These are phyloP conservation scores for Lomentospora prolificans DNA, from an alignment of 2,329 filamentous ascomycete species.

Conservation along the genomic window DNA sequence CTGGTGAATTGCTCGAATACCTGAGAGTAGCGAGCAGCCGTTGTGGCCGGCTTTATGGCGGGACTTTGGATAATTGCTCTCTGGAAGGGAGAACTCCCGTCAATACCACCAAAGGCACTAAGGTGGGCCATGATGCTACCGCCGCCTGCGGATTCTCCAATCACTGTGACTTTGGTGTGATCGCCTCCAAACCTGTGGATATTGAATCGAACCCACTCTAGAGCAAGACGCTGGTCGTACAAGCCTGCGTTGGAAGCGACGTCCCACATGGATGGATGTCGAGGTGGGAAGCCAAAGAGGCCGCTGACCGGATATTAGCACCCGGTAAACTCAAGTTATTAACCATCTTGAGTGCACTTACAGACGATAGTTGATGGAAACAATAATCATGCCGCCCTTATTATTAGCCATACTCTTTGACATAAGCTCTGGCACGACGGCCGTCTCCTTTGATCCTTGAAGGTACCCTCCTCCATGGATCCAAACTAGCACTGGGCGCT, in stretches of 20 bases:
- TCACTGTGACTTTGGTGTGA: conserved; percentile 36
- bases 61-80: conserved; percentile 31
- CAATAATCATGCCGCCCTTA: conserved; percentile 27
- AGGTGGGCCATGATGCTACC: conserved; percentile 37
- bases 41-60: conserved; percentile 5
- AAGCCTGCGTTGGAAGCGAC: conserved; percentile 38
- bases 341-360: too few species aligned
- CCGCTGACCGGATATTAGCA: conserved; percentile 14
- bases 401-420: conserved; percentile 17
- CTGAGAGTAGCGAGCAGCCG: conserved; percentile 9
- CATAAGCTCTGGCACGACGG: conserved; percentile 27
- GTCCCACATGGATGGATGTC: conserved; percentile 25
- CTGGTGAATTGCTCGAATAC: conserved; percentile 11
- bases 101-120: conserved; percentile 32
- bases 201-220: conserved; percentile 41
- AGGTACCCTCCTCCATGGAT: conserved; percentile 36
- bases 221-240: conserved; percentile 37
- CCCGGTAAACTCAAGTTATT: not conserved
- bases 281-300: conserved; percentile 34
- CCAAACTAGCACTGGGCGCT: conserved; percentile 34
- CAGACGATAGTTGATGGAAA: conserved; percentile 30
- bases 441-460: conserved; percentile 24
- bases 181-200: conserved; percentile 39
- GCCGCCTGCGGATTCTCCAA: conserved; percentile 44
- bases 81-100: conserved; percentile 31